Percentiles rank a stretch among this genome's conserved stretches.
Evolutionary conservation across 2,329 filamentous ascomycete genomes (phyloP).

Genomic region (Incumbomyces delicatus): DNA sequence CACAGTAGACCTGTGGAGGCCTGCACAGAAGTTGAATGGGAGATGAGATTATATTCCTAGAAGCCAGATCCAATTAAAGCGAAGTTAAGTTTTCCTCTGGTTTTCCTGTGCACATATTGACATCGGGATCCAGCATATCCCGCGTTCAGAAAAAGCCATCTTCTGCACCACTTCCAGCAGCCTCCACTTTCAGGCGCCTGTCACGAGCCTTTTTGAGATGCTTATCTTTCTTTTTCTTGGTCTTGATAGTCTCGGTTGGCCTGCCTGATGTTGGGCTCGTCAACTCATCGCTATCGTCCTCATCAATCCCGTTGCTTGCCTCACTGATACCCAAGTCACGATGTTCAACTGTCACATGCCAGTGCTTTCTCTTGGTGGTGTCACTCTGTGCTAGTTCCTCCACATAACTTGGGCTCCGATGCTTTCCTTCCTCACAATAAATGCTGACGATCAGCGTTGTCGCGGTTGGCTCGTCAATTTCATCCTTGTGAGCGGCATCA

Average conservation of each 20-base stretch:
- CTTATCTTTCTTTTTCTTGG: conserved; percentile 7
- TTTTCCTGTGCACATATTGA: neutral
- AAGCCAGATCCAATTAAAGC: too few relatives aligned
- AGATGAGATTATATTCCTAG: too few relatives aligned
- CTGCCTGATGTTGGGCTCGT: neutral
- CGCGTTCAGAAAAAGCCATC: conserved; percentile 4
- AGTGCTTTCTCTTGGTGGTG: conserved; percentile 3
- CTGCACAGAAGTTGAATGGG: neutral
- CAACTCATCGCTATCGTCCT: neutral
- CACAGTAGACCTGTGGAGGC: too few relatives aligned
- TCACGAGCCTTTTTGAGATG: conserved; percentile 6
- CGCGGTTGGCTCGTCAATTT: conserved; percentile 3
- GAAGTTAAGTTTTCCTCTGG: neutral
- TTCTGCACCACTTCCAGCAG: conserved; percentile 4
- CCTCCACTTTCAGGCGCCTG: conserved; percentile 3
- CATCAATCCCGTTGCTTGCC: conserved; percentile 9
- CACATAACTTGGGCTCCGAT: conserved; percentile 12
- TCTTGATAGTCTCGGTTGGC: conserved; percentile 1
- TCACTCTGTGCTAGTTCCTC: conserved; percentile 11
- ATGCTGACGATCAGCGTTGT: conserved; percentile 9
- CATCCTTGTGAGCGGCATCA: neutral
- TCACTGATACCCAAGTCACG: conserved; percentile 18
- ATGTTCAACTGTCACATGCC: conserved; percentile 11
- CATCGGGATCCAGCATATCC: too few relatives aligned
- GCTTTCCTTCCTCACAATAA: conserved; percentile 9